phyloP scores from a whole-genome alignment of 345 rosid genomes.

The Lepidium sativum region DNA sequence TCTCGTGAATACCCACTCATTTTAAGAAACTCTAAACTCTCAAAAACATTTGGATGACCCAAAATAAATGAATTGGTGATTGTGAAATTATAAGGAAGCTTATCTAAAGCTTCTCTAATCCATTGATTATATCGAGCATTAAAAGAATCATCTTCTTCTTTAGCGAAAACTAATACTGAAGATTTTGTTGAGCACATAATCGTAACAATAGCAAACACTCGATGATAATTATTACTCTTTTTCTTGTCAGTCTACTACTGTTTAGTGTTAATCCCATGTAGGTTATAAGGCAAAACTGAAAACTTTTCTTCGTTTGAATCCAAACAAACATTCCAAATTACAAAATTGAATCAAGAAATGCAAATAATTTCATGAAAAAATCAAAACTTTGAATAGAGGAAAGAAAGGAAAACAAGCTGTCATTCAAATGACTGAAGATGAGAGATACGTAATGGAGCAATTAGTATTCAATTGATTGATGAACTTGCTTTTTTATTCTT shows the following conservation, averaged over 20 bases:
- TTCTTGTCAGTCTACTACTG: conserved; percentile 19
- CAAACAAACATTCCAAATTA: too few species aligned
- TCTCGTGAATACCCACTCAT: conserved; percentile 61
- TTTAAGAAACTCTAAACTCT: conserved; percentile 65
- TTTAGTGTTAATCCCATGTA: conserved; percentile 62
- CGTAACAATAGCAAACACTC: conserved; percentile 11
- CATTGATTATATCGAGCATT: conserved; percentile 39
- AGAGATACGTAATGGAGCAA: too few species aligned
- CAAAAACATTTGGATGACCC: conserved; percentile 89
- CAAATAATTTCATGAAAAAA: too few species aligned
- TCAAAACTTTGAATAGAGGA: too few species aligned
- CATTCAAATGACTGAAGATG: too few species aligned
- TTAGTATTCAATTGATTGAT: too few species aligned
- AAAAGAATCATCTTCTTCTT: conserved; percentile 42
- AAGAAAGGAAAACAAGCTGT: too few species aligned
- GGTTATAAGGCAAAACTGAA: conserved; percentile 17
- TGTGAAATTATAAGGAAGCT: conserved; percentile 66
- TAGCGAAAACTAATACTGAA: conserved; percentile 35
- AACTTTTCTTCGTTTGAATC: too few species aligned
- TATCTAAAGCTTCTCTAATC: conserved; percentile 64
- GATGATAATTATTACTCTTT: conserved; percentile 1
- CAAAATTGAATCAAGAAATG: too few species aligned
- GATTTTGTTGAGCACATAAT: conserved; percentile 45
- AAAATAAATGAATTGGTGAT: conserved; percentile 74
- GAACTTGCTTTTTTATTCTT: too few species aligned